phyloP scores from a whole-genome alignment of 371 early-diverging fungal genomes.

The Apophysomyces trapeziformis region DNA sequence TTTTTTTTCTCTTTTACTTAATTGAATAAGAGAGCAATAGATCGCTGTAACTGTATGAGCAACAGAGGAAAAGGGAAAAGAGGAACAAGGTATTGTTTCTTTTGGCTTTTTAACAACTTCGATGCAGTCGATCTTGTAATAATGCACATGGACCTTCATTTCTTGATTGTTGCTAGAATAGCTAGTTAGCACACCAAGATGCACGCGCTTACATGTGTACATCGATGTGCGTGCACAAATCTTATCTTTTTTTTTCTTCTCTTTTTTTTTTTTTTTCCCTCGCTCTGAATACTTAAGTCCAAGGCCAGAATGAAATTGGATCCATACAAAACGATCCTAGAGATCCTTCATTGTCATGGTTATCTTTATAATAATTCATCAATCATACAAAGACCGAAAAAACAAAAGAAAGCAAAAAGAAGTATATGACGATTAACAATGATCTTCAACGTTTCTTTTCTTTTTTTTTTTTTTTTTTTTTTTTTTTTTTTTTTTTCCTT shows the following conservation, averaged over 20 bases:
- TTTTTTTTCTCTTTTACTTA: neutral
- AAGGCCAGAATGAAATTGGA: too few species aligned
- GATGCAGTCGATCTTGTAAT: conserved; percentile 8
- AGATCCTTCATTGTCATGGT: too few species aligned
- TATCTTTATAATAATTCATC: too few species aligned
- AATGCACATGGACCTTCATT: neutral
- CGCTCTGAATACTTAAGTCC: too few species aligned
- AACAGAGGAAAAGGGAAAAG: neutral
- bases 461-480: neutral
- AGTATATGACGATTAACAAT: neutral
- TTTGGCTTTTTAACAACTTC: neutral
- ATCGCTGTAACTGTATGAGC: too few species aligned
- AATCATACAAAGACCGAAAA: neutral
- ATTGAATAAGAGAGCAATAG: neutral
- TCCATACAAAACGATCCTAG: too few species aligned
- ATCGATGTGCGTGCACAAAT: too few species aligned
- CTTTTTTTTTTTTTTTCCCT: too few species aligned
- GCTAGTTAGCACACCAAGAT: too few species aligned
- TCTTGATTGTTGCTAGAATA: neutral
- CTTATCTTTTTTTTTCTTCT: too few species aligned
- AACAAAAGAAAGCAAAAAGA: neutral
- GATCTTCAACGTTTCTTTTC: neutral
- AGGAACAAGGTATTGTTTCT: neutral
- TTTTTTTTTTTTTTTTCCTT: neutral
- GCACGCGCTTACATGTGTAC: too few species aligned